These are phyloP conservation scores for Haplosporangium sp. DNA, from an alignment of 371 early-diverging fungal genomes.

Conservation along the genomic window DNA sequence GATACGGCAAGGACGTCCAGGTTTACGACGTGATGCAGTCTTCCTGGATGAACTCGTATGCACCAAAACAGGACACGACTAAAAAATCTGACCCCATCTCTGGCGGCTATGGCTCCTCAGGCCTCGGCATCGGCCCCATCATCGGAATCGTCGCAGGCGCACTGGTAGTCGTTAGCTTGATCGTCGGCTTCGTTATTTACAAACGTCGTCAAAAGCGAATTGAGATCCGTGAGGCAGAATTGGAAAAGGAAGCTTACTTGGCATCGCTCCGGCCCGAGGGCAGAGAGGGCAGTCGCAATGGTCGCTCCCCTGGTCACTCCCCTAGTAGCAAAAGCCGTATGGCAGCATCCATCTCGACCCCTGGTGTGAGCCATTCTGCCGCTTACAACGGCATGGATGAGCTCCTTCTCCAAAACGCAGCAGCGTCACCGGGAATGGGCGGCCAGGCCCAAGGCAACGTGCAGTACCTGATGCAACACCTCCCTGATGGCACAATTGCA, in stretches of 20 bases:
- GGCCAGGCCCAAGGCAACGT: conserved; percentile 37
- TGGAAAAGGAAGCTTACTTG: conserved; percentile 51
- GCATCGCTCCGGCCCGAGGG: conserved; percentile 46
- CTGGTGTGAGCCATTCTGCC: conserved; percentile 23
- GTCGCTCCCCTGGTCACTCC: conserved; percentile 1
- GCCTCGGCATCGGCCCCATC: conserved; percentile 26
- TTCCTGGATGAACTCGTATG: conserved; percentile 32
- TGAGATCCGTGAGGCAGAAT: conserved; percentile 46
- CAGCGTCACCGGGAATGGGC: conserved; percentile 29
- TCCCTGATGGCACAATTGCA: conserved; percentile 52
- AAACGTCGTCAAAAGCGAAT: conserved; percentile 46
- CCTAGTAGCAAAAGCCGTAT: too few relatives aligned
- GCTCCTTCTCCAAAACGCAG: conserved; percentile 13
- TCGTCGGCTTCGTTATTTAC: conserved; percentile 21
- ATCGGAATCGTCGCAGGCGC: conserved; percentile 40
- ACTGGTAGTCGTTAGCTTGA: conserved; percentile 3
- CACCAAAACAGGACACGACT: conserved; percentile 46
- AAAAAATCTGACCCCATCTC: background rate
- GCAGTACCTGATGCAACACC: conserved; percentile 54
- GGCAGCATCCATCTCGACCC: conserved; percentile 16
- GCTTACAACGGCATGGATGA: conserved; percentile 33
- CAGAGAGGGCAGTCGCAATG: background rate
- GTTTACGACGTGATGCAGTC: conserved; percentile 41
- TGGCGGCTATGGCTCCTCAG: background rate
- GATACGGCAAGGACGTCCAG: conserved; percentile 27